Conservation (phyloP, 176 grass and related monocot species). For the Carex cristatella region DNA sequence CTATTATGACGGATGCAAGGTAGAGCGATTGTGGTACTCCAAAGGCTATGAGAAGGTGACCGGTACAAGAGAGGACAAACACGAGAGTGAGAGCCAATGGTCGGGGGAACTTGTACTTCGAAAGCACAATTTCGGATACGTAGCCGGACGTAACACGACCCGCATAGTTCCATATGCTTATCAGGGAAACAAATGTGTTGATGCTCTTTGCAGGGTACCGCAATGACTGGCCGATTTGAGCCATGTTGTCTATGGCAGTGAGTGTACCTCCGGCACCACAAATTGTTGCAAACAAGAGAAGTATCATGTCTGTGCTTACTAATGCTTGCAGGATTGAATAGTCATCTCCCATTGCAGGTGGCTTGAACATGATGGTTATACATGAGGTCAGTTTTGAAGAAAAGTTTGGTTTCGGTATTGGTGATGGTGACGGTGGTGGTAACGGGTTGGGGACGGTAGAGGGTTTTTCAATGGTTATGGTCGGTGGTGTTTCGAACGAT, state of each 20-base stretch:
- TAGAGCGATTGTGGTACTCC: slow-evolving; percentile 56
- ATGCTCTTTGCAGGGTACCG: slow-evolving; percentile 63
- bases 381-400: not conserved
- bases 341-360: slow-evolving; percentile 58
- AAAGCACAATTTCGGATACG: slow-evolving; percentile 58
- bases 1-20: slow-evolving; percentile 56
- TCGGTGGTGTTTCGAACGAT: slow-evolving; percentile 17
- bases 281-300: slow-evolving; percentile 51
- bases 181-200: slow-evolving; percentile 70
- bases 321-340: slow-evolving; percentile 59
- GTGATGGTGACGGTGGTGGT: not conserved
- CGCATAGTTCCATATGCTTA: slow-evolving; percentile 97
- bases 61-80: slow-evolving; percentile 67
- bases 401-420: not conserved
- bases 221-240: slow-evolving; percentile 76
- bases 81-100: slow-evolving; percentile 50
- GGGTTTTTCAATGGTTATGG: slow-evolving; percentile 30
- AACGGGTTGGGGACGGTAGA: not conserved
- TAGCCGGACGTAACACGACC: slow-evolving; percentile 66
- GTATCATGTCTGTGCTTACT: slow-evolving; percentile 58
- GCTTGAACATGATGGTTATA: slow-evolving; percentile 30
- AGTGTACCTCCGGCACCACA: slow-evolving; percentile 77
- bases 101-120: slow-evolving; percentile 52
- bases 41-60: slow-evolving; percentile 57
- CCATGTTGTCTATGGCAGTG: slow-evolving; percentile 97